A percentile compares a stretch with the other conserved stretches of the same genome.
Conservation (phyloP, 352 stramenopile genomes). For the Pythium biforme region DNA sequence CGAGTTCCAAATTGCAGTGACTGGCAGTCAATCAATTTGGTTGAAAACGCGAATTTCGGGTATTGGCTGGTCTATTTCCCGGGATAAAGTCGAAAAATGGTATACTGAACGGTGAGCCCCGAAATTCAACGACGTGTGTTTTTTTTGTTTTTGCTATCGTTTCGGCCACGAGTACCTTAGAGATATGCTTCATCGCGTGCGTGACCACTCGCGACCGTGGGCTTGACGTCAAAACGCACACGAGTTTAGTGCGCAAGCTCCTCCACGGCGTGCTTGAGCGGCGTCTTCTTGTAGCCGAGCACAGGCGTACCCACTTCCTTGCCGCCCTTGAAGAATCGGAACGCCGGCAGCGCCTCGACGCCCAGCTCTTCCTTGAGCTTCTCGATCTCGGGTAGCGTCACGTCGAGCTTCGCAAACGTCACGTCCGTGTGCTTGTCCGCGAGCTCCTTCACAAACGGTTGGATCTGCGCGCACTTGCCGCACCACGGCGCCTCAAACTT, state of each 20-base stretch:
- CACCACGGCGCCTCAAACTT: constrained; percentile 89
- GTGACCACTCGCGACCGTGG: background rate
- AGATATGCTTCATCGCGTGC: background rate
- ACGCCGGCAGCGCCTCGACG: constrained; percentile 76
- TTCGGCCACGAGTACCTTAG: background rate
- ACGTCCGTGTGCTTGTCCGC: constrained; percentile 62
- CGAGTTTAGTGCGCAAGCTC: constrained; percentile 39
- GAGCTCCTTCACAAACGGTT: constrained; percentile 69
- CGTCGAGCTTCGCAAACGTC: constrained; percentile 80
- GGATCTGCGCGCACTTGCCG: constrained; percentile 85
- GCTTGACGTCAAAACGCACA: background rate
- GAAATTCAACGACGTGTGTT: background rate
- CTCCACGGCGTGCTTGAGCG: constrained; percentile 68
- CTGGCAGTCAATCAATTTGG: too few species aligned
- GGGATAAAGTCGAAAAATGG: too few species aligned
- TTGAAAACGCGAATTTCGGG: too few species aligned
- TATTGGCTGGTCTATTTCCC: too few species aligned
- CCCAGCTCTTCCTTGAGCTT: constrained; percentile 71
- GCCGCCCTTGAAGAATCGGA: constrained; percentile 84
- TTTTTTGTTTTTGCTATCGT: background rate
- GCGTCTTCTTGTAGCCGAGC: constrained; percentile 84
- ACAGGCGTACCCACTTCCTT: constrained; percentile 73
- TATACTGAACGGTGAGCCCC: too few species aligned
- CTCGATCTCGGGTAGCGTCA: constrained; percentile 68
- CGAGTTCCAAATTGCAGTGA: too few species aligned